Evolutionary conservation across 2,329 filamentous ascomycete genomes (phyloP).

Genomic region (Cladosporium sp.): DNA sequence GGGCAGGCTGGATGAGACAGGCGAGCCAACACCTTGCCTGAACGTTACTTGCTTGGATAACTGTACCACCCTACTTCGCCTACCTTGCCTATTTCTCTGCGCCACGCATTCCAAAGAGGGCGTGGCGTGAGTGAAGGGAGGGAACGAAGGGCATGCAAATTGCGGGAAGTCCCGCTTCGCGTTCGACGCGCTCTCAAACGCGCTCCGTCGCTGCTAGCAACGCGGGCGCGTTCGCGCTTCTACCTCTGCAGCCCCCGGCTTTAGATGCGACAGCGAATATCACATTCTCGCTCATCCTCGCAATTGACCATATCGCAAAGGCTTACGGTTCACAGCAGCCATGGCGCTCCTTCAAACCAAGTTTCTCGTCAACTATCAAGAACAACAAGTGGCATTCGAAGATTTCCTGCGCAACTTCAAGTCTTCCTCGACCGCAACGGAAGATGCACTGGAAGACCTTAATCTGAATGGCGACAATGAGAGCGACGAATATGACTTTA

Average conservation of each 20-base stretch:
- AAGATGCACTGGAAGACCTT: conserved; percentile 75
- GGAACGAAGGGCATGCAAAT: neutral
- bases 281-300: too few species aligned
- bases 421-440: conserved; percentile 63
- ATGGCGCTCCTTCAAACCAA: conserved; percentile 85
- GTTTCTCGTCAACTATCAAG: conserved; percentile 76
- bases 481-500: conserved; percentile 87
- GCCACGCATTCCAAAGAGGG: too few species aligned
- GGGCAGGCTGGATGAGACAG: too few species aligned
- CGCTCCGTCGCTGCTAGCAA: neutral
- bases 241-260: neutral
- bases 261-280: neutral
- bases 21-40: too few species aligned
- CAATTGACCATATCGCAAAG: too few species aligned
- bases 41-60: too few species aligned
- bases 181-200: neutral
- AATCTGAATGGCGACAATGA: conserved; percentile 81
- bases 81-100: too few species aligned
- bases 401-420: conserved; percentile 88
- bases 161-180: neutral
- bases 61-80: too few species aligned
- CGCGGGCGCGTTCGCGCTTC: too few species aligned
- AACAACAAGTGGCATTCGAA: conserved; percentile 80
- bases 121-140: too few species aligned
- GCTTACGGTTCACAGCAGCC: neutral